A percentile compares a stretch with the other conserved stretches of the same genome.
phyloP scores from a whole-genome alignment of 371 early-diverging fungal species.

The Fennellomyces sp. region DNA sequence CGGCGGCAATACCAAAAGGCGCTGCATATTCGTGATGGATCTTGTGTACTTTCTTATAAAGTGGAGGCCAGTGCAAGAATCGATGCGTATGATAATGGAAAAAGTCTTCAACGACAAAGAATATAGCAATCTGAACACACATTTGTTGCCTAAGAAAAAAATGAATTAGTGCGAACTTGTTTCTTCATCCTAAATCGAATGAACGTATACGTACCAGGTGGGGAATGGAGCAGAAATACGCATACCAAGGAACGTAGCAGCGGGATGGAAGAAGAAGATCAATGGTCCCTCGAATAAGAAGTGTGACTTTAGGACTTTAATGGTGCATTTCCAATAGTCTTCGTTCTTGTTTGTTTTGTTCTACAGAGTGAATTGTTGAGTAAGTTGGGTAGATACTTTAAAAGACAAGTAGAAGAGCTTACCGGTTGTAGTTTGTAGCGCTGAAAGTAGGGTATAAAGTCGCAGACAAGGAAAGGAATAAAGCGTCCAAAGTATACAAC shows the following conservation, averaged over 20 bases:
- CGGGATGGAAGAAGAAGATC: conserved; percentile 85
- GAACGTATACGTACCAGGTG: conserved; percentile 67
- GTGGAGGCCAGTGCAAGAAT: conserved; percentile 82
- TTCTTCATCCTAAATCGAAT: too few relatives aligned
- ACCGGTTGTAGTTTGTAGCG: conserved; percentile 29
- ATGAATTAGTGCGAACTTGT: background rate
- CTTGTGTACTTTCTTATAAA: conserved; percentile 93
- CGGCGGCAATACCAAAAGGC: conserved; percentile 88
- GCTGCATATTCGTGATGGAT: conserved; percentile 92
- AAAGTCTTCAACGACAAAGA: conserved; percentile 82
- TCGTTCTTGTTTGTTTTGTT: conserved; percentile 68
- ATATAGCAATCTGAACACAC: conserved; percentile 62
- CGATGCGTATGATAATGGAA: conserved; percentile 87
- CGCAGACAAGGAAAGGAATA: conserved; percentile 71
- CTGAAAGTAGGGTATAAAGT: conserved; percentile 29
- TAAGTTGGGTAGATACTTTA: too few relatives aligned
- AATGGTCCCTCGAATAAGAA: conserved; percentile 83
- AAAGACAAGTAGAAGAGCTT: conserved; percentile 25
- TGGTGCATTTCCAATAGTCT: conserved; percentile 78
- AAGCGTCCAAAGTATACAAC: conserved; percentile 80
- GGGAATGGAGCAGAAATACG: conserved; percentile 86
- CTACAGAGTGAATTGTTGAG: conserved; percentile 30
- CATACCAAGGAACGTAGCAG: conserved; percentile 84
- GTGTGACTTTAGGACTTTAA: conserved; percentile 73
- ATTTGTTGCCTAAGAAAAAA: conserved; percentile 27